These are phyloP conservation scores for Lachancea sp. DNA, from an alignment of 805 yeast species.

Conservation along the genomic window DNA sequence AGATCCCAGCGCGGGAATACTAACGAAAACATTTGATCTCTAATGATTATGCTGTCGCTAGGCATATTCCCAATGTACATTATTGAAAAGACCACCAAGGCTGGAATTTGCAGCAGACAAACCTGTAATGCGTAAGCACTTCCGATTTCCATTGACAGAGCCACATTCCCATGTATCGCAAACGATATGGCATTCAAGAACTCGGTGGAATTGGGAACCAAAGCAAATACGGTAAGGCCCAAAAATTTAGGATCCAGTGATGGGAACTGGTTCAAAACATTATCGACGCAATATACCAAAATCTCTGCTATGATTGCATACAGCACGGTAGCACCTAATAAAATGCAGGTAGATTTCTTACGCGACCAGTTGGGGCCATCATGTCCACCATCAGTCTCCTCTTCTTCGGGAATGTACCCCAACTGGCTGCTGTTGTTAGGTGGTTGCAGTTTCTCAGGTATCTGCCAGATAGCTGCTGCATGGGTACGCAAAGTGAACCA, in stretches of 20 bases:
- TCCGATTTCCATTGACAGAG: constrained; percentile 95
- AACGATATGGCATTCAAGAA: constrained; percentile 94
- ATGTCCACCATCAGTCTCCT: constrained; percentile 58
- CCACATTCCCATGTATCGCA: constrained; percentile 93
- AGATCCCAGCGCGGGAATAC: constrained; percentile 96
- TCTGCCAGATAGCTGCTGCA: constrained; percentile 93
- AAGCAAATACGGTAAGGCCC: constrained; percentile 90
- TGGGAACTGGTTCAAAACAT: constrained; percentile 70
- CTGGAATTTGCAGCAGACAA: constrained; percentile 87
- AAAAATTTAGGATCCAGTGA: constrained; percentile 76
- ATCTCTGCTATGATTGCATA: constrained; percentile 95
- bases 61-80: constrained; percentile 37
- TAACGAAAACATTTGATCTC: constrained; percentile 58
- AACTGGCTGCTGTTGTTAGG: constrained; percentile 17
- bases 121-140: constrained; percentile 96
- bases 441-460: constrained; percentile 35
- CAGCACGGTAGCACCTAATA: constrained; percentile 74
- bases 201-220: constrained; percentile 96
- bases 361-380: constrained; percentile 98
- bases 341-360: constrained; percentile 70
- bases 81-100: constrained; percentile 73
- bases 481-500: constrained; percentile 93
- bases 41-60: constrained; percentile 25
- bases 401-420: constrained; percentile 14
- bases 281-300: constrained; percentile 86